Conservation (phyloP, 1,139 yeast species). For the Kodamaea sp. region DNA sequence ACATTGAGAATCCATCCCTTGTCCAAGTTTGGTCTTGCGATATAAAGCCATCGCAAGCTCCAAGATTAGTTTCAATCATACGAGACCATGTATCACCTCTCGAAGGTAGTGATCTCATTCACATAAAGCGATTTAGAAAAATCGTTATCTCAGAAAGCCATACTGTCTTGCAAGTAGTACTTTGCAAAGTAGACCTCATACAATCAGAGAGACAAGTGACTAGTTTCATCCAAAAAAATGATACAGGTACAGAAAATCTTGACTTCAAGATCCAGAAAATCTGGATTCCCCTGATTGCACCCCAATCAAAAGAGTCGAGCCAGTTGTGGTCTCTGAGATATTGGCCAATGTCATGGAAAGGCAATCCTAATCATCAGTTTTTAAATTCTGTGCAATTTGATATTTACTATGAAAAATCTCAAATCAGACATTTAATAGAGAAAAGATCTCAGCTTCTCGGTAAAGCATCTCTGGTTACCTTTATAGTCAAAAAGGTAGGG, state of each 20-base stretch:
- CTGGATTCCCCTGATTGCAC: constrained; percentile 53
- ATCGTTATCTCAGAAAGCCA: constrained; percentile 6
- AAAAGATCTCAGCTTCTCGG: constrained; percentile 4
- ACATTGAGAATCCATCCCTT: constrained; percentile 35
- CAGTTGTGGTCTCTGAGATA: constrained; percentile 60
- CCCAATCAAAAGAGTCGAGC: constrained; percentile 64
- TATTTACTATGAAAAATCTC: constrained; percentile 38
- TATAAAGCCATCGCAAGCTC: constrained; percentile 32
- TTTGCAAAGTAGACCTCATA: constrained; percentile 29
- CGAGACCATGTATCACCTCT: constrained; percentile 27
- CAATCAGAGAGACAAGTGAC: constrained; percentile 16
- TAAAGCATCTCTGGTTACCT: constrained; percentile 18
- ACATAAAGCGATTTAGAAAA: constrained; percentile 38
- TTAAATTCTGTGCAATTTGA: constrained; percentile 55
- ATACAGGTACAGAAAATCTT: neutral
- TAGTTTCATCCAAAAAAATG: constrained; percentile 10
- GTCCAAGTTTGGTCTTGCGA: constrained; percentile 59
- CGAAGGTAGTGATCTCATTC: constrained; percentile 28
- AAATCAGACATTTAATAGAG: constrained; percentile 37
- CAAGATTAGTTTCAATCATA: constrained; percentile 26
- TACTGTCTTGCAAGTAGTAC: constrained; percentile 22
- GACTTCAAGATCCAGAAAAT: constrained; percentile 6
- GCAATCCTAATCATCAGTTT: constrained; percentile 80
- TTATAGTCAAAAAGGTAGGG: constrained; percentile 23
- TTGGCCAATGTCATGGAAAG: constrained; percentile 96